Evolutionary conservation across 1,284 basidiomycete species (phyloP), one percentile per base, ranked within the genome.

Genomic region (Takashimella tepidaria): DNA sequence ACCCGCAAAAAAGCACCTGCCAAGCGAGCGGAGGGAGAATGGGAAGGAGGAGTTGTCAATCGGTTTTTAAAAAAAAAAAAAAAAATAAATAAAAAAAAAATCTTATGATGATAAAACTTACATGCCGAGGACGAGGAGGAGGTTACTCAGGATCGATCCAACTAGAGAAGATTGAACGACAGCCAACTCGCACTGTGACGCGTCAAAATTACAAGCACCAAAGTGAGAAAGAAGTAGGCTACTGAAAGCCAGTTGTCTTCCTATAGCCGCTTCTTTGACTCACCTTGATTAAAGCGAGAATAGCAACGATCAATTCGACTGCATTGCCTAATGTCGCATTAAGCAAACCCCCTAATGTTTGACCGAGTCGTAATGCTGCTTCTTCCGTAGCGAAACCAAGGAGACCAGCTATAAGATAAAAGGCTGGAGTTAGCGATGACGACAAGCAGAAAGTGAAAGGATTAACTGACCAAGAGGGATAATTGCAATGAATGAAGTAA

Each of bases 351-450:
- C 89, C 89, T 3, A 93, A 75, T 0, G 90, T 91, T 74, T 92
- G 88, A 2, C 90, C 77, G 13, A 78, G 68, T 3, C 77, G 84
- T 57, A 92, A 66, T 0, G 90, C 89, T 4, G 92, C 72, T 63
- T 93, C 88, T 62, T 93, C 91, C 0, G 91, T 95, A 0, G 88
- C 88, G 69, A 90, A 90, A 1, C 86, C 87, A 4, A 95, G 80
- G 3, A 93, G 75, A 80, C 89, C 73, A 10, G 90, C 90, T 59
- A 47, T 45, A n/a, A 16, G 20, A 6, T n/a, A 24, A 47, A 44
- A 55, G 53, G 44, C 25, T 13, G 19, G 27, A 23, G n/a, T 19
- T n/a, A 19, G n/a, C 31, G 23, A 49, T 6, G 27, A 25, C n/a
- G 20, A 23, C 19, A 37, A 16, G 21, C 13, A 5, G 45, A 22